Conservation (phyloP, 208 protist genomes). For the Herpetomonas tarakana region DNA sequence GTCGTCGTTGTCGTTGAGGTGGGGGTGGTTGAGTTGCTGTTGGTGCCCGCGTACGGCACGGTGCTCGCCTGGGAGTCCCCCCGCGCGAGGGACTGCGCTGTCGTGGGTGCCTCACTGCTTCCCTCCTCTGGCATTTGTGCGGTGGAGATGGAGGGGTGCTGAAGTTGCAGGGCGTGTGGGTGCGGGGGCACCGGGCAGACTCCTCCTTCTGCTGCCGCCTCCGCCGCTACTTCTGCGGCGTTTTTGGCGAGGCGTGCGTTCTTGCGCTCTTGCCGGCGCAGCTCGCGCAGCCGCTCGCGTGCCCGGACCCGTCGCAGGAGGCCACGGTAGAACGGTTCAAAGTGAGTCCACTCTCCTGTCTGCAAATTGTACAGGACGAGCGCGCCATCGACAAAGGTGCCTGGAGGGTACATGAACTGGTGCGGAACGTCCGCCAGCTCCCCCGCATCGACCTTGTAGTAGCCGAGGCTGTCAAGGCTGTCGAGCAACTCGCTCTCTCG, state of each 20-base stretch:
- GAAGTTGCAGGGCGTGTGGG: too few relatives aligned
- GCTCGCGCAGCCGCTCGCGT: slow-evolving; percentile 7
- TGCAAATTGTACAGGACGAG: slow-evolving; percentile 44
- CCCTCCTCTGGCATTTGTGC: too few relatives aligned
- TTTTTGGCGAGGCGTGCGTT: too few relatives aligned
- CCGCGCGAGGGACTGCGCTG: too few relatives aligned
- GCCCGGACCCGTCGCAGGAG: slow-evolving; percentile 13
- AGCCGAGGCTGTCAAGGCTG: neutral
- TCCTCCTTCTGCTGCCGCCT: too few relatives aligned
- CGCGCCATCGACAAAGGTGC: slow-evolving; percentile 50
- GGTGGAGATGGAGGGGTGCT: too few relatives aligned
- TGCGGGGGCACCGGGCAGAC: too few relatives aligned
- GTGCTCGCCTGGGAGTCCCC: neutral
- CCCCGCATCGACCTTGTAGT: neutral
- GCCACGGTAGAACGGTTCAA: slow-evolving; percentile 30
- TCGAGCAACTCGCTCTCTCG: slow-evolving; percentile 1
- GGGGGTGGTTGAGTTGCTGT: slow-evolving; percentile 1
- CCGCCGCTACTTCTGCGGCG: too few relatives aligned
- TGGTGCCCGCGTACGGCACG: neutral
- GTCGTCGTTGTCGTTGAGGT: neutral
- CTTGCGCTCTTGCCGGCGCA: slow-evolving; percentile 6
- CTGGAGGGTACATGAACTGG: slow-evolving; percentile 31
- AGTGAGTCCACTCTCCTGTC: slow-evolving; percentile 34
- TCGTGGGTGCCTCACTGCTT: too few relatives aligned
- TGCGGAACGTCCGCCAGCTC: slow-evolving; percentile 16